phyloP scores from a whole-genome alignment of 441 rosid species.

The Dalechampia spathulata region DNA sequence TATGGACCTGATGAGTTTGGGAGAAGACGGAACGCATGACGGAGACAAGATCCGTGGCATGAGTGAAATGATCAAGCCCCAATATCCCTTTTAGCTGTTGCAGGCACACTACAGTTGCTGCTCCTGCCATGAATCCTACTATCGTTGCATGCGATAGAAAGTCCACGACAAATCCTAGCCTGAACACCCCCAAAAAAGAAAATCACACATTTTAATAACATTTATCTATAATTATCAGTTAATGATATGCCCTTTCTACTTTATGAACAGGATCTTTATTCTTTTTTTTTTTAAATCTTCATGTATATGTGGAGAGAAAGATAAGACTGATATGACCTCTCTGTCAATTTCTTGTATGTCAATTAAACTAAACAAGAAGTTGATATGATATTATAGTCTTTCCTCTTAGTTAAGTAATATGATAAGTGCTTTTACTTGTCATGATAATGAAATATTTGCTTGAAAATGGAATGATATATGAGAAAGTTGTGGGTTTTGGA shows the following conservation, averaged over 20 bases:
- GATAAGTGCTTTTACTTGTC: not conserved
- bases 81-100: slow-evolving; percentile 89
- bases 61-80: slow-evolving; percentile 79
- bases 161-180: slow-evolving; percentile 93
- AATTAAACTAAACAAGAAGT: not conserved
- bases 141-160: slow-evolving; percentile 92
- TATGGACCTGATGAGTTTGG: slow-evolving; percentile 66
- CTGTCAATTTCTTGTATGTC: no score
- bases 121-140: slow-evolving; percentile 99
- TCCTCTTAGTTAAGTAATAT: not conserved
- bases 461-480: no score
- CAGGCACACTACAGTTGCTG: slow-evolving; percentile 83
- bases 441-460: no score
- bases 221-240: no score
- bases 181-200: slow-evolving; percentile 23
- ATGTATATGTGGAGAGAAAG: no score
- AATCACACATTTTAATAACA: no score
- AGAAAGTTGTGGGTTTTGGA: no score
- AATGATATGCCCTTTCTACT: no score
- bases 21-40: slow-evolving; percentile 79
- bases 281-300: no score
- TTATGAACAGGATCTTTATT: no score
- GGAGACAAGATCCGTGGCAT: slow-evolving; percentile 62
- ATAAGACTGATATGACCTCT: no score
- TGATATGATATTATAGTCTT: not conserved